Conservation (phyloP, 176 grass and related monocot species). For the Triticum monococcum region DNA sequence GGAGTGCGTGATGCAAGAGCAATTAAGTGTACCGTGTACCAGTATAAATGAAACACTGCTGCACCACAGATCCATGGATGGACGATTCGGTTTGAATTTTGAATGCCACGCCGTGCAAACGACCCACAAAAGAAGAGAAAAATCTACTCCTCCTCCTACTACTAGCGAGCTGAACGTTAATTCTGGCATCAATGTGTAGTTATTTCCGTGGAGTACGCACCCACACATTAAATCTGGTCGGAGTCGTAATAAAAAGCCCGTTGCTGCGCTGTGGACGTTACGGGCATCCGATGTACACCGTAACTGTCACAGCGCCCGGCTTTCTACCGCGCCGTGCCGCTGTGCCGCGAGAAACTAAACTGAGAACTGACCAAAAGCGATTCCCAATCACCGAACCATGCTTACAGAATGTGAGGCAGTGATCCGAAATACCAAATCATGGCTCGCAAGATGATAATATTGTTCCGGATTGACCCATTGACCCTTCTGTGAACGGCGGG, state of each 20-base stretch:
- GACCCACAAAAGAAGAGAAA: not conserved
- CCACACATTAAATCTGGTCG: slow-evolving; percentile 4
- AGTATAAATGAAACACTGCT: not conserved
- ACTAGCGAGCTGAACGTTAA: not conserved
- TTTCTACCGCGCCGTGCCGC: too few relatives aligned
- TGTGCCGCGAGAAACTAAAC: not conserved
- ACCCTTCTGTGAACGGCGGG: not conserved
- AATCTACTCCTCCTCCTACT: not conserved
- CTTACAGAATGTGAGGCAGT: not conserved
- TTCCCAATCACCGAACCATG: not conserved
- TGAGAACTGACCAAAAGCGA: not conserved
- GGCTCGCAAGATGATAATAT: not conserved
- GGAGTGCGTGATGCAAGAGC: not conserved
- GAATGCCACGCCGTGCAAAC: not conserved
- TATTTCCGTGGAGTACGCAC: not conserved
- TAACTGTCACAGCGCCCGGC: not conserved
- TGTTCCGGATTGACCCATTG: not conserved
- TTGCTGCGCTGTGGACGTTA: not conserved
- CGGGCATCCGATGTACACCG: not conserved
- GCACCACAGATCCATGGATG: not conserved
- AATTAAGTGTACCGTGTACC: not conserved
- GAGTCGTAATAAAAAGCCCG: not conserved
- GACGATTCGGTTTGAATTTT: not conserved
- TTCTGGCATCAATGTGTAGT: not conserved
- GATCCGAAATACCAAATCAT: not conserved